Base-by-base conservation (phyloP, 2,329 filamentous ascomycete genomes). In the Elsinoe arachidis region DNA sequence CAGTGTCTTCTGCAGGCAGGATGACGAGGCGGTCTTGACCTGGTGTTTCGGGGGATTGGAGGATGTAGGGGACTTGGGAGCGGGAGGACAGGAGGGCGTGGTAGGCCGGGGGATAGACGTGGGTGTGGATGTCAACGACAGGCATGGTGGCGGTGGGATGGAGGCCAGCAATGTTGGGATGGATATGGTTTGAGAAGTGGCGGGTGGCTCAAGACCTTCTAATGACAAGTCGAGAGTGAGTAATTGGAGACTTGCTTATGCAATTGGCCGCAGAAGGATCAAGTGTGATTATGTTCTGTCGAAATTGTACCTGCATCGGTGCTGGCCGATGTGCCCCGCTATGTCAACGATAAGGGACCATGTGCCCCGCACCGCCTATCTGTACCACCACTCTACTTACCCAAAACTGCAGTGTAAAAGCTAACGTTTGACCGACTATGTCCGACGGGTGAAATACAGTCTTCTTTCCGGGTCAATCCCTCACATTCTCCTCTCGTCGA, bases 61-160 rank as follows among this genome's bases (percentile, higher is more conserved):
- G 89, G 58, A 91, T 83, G 59, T 90, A 81, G 34, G 88, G 88
- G 60, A 91, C 87, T 19, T 75, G 76, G 47, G 73, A 76, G 61
- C 82, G 77, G 10, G 75, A 73, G 38, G 78, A 76, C 10, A 85
- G 75, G 51, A 84, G 76, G 55, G 75, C 70, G 70, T 84, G 78
- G 67, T 81, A 84, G 30, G 77, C 75, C 6, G 79, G 79, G 1
- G 81, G 81, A 64, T 85, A 84, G 66, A 84, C 75, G 72, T 85
- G 82, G 6, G 81, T 84, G 68, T 84, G 82, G 51, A 84, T 74
- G 65, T 84, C 81, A 53, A 84, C 77, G 59, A 79, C 73, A 1
- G 67, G 63, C 67, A 68, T 69, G 34, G 30, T 67, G 63, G 58
- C 2, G 26, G 55, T 52, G 14, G 15, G 46, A 21, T 34, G 35